Evolutionary conservation across 1,284 basidiomycete species (phyloP).

Genomic region (Volvariella surrecta): DNA sequence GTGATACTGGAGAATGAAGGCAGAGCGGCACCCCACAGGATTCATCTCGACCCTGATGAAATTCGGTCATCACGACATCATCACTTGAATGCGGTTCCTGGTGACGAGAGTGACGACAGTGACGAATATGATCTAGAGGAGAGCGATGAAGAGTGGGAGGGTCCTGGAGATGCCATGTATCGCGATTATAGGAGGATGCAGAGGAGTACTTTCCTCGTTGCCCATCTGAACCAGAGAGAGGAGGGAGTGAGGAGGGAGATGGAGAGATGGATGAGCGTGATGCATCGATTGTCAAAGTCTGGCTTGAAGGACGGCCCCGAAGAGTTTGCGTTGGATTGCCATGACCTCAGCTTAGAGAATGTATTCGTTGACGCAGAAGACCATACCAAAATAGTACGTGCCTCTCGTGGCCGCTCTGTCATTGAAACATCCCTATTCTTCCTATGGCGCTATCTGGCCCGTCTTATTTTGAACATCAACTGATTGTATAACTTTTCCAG

Average conservation of each 20-base stretch:
- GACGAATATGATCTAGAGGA: conserved; percentile 71
- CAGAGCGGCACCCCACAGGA: conserved; percentile 57
- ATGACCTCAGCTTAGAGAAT: conserved; percentile 74
- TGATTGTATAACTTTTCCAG: conserved; percentile 36
- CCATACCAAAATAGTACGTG: conserved; percentile 58
- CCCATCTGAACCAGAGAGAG: conserved; percentile 56
- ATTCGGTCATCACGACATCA: conserved; percentile 62
- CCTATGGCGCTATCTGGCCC: too few relatives aligned
- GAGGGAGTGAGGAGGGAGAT: conserved; percentile 58
- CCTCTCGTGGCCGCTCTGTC: conserved; percentile 13
- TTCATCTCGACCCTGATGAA: conserved; percentile 73
- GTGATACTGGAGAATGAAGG: conserved; percentile 70
- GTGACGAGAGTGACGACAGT: conserved; percentile 59
- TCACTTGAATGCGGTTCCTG: conserved; percentile 51
- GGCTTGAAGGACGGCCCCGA: conserved; percentile 23
- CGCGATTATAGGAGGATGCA: conserved; percentile 72
- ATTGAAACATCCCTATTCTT: conserved; percentile 6
- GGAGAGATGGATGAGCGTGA: conserved; percentile 54
- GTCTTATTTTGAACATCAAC: conserved; percentile 4
- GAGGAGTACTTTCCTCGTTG: conserved; percentile 64
- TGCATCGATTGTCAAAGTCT: conserved; percentile 42
- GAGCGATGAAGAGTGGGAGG: conserved; percentile 69
- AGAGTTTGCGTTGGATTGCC: conserved; percentile 67
- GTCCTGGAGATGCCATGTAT: conserved; percentile 66
- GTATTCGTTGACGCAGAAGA: conserved; percentile 69